These are phyloP conservation scores for Xylaria sp. DNA, from an alignment of 2,329 filamentous ascomycete species.

Conservation along the genomic window DNA sequence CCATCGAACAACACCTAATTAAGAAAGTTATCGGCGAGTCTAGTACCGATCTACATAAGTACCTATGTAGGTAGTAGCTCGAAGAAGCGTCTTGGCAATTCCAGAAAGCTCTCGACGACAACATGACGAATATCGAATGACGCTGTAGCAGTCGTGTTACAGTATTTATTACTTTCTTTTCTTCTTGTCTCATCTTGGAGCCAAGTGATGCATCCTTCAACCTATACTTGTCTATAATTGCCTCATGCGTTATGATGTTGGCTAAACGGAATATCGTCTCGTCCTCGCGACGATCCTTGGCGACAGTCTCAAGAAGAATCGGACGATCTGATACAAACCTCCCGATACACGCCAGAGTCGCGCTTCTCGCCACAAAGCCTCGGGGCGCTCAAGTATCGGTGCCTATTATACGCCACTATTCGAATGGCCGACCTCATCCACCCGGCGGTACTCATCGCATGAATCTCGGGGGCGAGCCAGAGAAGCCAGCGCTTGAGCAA, in stretches of 20 bases:
- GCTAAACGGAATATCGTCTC: constrained; percentile 53
- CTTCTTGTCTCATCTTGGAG: neutral
- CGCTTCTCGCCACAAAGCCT: constrained; percentile 38
- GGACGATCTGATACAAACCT: constrained; percentile 40
- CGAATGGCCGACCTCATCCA: constrained; percentile 81
- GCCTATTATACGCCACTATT: constrained; percentile 60
- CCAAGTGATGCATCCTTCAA: neutral
- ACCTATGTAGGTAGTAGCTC: neutral
- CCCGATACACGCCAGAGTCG: constrained; percentile 41
- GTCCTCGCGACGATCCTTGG: constrained; percentile 50
- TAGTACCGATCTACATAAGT: too few species aligned
- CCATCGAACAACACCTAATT: neutral
- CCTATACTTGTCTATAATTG: neutral
- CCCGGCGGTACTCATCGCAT: constrained; percentile 94
- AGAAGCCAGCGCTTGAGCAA: constrained; percentile 90
- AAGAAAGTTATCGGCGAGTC: neutral
- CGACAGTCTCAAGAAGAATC: constrained; percentile 43
- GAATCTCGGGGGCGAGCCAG: constrained; percentile 78
- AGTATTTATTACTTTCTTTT: constrained; percentile 32
- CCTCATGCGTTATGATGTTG: constrained; percentile 49
- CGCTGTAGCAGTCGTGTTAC: constrained; percentile 15
- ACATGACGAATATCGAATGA: constrained; percentile 19
- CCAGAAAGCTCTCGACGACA: constrained; percentile 46
- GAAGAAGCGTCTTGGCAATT: constrained; percentile 40
- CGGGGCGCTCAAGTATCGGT: constrained; percentile 36